Evolutionary conservation across 139 green algal species (phyloP), one percentile per base, ranked within the genome.

Genomic region (Chara braunii): DNA sequence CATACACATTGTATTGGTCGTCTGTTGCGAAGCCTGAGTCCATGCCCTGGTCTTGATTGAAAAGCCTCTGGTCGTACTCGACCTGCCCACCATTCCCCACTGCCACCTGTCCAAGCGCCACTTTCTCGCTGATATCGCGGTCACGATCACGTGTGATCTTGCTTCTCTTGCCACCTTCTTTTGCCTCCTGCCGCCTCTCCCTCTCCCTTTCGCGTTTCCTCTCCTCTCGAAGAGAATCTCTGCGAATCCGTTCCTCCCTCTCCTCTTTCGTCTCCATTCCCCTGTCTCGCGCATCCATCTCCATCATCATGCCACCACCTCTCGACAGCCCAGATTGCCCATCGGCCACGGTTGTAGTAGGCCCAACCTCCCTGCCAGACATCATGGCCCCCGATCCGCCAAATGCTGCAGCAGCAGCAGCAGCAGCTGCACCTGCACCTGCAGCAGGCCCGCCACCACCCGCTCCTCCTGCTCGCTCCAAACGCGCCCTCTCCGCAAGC

Each of bases 51-150:
- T 96, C 91, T 81, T 95, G 92, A 83, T 98, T 97, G 85, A 98
- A 98, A 53, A 98, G 81, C 1, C 92, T 85, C 75, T 92, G 84
- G 83, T 98, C 92, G 78, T 97, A 98, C 85, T 90, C 85, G 23
- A 88, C 86, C 80, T 96, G 90, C 23, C 85, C 87, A 34, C 75
- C 77, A 3, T 60, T 78, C 8, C 57, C 42, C 2, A 72, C n/a
- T 12, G 67, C 71, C 5, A 81, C 87, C 61, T 88, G 79, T 2
- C 87, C 87, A 37, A 92, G 79, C 18, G 87, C 86, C 34, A 95
- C 82, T 74, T 87, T 90, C 72, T 98, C 91, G 22, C 79, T 87
- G 43, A 97, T 81, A 68, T 97, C 91, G 26, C 90, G 79, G 61
- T 97, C 87, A n/a, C 84, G 66, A 78, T 98, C 92, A 24, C 92